Evolutionary conservation across 1,284 basidiomycete species (phyloP), one percentile per base, ranked within the genome.

Genomic region (Cryptococcus jaspeensis): DNA sequence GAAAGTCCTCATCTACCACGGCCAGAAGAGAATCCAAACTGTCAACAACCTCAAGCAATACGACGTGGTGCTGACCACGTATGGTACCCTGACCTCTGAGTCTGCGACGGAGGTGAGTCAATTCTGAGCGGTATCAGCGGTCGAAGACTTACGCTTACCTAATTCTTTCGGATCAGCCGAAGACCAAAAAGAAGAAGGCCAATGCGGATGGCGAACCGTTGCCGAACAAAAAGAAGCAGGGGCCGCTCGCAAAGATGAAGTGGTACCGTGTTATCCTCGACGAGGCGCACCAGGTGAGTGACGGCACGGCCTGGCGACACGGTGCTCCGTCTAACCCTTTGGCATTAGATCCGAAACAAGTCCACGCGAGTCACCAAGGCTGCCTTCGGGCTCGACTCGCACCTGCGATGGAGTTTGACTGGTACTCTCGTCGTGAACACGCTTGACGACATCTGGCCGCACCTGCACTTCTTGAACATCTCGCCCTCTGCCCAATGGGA

Each of bases 181-280:
- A 51, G 18, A 42, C 46, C 22, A 54, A 54, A 36, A 55, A 51
- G 43, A 62, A 60, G 44, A 58, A 56, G 50, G 59, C 59, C n/a
- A 56, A 60, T 49, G 60, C 52, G 16, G 70, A 70, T 16, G 71
- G 71, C 18, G 56, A 57, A 3, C 45, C 55, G 1, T 39, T 43
- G 18, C 20, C 58, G 23, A 43, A 39, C 7, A 23, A 38, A 18
- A 49, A 55, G 20, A 60, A 60, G 45, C 67, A 62, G 45, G 76
- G 74, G 1, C 71, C 73, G 4, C 53, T 78, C 2, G 68, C 75
- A 37, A 52, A 68, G 23, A 61, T 71, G 23, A 56, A 67, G 9
- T 79, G 72, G 70, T 79, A 72, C 59, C 65, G 80, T 16, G 67
- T 79, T 45, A 69, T 79, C 35, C 61, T 80, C 13, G 79, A 80